These are phyloP conservation scores for Fusarium sp. DNA, from an alignment of 2,329 filamentous ascomycete genomes.

Conservation along the genomic window DNA sequence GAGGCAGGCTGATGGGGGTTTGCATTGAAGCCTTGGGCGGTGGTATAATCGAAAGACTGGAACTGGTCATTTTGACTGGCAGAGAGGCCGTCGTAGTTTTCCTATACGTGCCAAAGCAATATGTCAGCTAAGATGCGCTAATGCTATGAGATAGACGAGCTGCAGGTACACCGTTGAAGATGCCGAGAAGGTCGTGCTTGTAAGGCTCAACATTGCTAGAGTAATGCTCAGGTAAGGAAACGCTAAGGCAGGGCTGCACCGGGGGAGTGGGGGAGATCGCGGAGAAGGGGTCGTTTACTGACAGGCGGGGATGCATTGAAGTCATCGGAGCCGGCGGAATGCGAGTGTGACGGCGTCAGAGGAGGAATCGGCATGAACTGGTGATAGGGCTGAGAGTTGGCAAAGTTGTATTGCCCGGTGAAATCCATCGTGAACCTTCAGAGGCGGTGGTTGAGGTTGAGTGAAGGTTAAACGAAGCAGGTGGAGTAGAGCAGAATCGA, in stretches of 20 bases:
- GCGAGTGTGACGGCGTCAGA: constrained; percentile 65
- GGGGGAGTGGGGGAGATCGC: constrained; percentile 40
- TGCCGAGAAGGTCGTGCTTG: constrained; percentile 5
- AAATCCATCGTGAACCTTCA: constrained; percentile 59
- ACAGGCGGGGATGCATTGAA: constrained; percentile 66
- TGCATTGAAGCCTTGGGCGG: constrained; percentile 51
- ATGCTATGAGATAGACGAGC: constrained; percentile 19
- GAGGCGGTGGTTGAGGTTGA: not conserved
- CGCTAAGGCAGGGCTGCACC: constrained; percentile 44
- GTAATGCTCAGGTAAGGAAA: constrained; percentile 50
- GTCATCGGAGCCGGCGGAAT: constrained; percentile 64
- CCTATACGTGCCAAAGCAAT: constrained; percentile 48
- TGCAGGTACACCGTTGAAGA: constrained; percentile 24
- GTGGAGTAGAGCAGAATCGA: constrained; percentile 22
- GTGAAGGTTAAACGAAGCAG: constrained; percentile 1
- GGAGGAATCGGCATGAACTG: constrained; percentile 64
- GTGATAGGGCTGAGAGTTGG: constrained; percentile 61
- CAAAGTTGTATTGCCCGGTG: constrained; percentile 58
- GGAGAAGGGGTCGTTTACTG: constrained; percentile 49
- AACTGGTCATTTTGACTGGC: constrained; percentile 57
- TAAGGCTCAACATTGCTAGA: constrained; percentile 38
- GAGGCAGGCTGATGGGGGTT: constrained; percentile 49
- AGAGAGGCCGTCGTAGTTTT: constrained; percentile 59
- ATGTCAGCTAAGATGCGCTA: constrained; percentile 23
- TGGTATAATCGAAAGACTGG: constrained; percentile 55